These are phyloP conservation scores for Fermentozyma sake DNA, from an alignment of 1,139 yeast genomes.

Conservation along the genomic window DNA sequence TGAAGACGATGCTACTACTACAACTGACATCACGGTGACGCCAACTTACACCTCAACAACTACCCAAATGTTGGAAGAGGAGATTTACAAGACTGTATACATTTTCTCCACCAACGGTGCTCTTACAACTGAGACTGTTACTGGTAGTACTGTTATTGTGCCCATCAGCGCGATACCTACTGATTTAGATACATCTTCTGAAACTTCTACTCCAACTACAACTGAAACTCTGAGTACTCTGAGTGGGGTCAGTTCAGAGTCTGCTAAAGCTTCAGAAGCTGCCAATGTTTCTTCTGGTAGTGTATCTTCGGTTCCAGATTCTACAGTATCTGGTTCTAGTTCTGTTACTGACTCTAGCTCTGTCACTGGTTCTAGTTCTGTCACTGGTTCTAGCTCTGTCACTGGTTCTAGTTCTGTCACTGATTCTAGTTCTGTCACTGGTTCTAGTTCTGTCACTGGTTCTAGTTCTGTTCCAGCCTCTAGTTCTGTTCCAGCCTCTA, in stretches of 20 bases:
- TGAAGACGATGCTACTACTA: constrained; percentile 11
- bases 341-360: constrained; percentile 3
- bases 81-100: constrained; percentile 31
- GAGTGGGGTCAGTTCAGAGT: no score
- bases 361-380: constrained; percentile 2
- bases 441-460: constrained; percentile 3
- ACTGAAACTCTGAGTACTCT: constrained; percentile 4
- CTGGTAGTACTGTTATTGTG: constrained; percentile 20
- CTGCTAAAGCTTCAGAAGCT: constrained; percentile 3
- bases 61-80: constrained; percentile 23
- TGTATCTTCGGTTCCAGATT: constrained; percentile 6
- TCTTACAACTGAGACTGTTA: constrained; percentile 29
- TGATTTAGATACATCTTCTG: constrained; percentile 3
- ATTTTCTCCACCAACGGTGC: constrained; percentile 29
- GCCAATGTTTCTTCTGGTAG: constrained; percentile 6
- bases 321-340: constrained; percentile 5
- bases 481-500: constrained; percentile 4
- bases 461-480: constrained; percentile 8
- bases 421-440: constrained; percentile 3
- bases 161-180: no score
- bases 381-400: constrained; percentile 2
- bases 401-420: constrained; percentile 7
- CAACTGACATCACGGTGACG: constrained; percentile 25
- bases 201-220: constrained; percentile 7
- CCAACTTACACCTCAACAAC: constrained; percentile 30